Percentiles rank a stretch among this genome's conserved stretches.
Conservation (phyloP, 2,329 filamentous ascomycete genomes). For the Aspergillaceae sp. region DNA sequence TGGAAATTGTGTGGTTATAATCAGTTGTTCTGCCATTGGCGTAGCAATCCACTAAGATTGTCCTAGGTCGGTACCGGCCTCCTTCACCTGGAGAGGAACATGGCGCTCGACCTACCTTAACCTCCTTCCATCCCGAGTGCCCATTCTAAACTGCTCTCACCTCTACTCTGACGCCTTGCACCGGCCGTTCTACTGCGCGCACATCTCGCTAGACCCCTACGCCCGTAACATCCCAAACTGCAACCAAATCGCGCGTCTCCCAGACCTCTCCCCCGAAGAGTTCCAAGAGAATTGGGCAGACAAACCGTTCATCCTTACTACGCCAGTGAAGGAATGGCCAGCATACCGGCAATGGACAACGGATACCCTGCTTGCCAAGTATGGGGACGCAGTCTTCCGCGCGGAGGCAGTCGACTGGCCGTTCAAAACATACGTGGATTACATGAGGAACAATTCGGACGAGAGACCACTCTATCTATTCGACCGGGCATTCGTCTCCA, state of each 20-base stretch:
- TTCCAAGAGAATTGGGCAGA: constrained; percentile 70
- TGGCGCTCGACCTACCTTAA: constrained; percentile 74
- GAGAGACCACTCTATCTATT: constrained; percentile 92
- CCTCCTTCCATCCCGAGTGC: constrained; percentile 45
- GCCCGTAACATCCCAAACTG: constrained; percentile 59
- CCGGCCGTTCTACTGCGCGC: constrained; percentile 80
- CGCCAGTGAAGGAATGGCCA: constrained; percentile 74
- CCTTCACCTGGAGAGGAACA: constrained; percentile 65
- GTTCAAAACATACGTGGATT: constrained; percentile 68
- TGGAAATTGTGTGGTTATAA: too few species aligned
- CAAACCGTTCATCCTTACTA: constrained; percentile 77
- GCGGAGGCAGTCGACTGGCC: constrained; percentile 94
- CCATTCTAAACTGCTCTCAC: constrained; percentile 60
- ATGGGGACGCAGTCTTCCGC: constrained; percentile 62
- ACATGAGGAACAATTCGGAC: constrained; percentile 70
- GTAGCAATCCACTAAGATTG: neutral
- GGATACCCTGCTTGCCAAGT: constrained; percentile 55
- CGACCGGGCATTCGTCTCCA: constrained; percentile 75
- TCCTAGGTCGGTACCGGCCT: constrained; percentile 21
- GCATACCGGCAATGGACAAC: constrained; percentile 66
- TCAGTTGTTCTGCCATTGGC: too few species aligned
- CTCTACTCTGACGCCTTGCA: constrained; percentile 88
- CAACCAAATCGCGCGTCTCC: constrained; percentile 65
- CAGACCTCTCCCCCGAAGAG: constrained; percentile 60
- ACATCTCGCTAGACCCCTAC: constrained; percentile 61